Evolutionary conservation across 2,329 filamentous ascomycete species (phyloP).

Genomic region (Hypoxylon sp.): DNA sequence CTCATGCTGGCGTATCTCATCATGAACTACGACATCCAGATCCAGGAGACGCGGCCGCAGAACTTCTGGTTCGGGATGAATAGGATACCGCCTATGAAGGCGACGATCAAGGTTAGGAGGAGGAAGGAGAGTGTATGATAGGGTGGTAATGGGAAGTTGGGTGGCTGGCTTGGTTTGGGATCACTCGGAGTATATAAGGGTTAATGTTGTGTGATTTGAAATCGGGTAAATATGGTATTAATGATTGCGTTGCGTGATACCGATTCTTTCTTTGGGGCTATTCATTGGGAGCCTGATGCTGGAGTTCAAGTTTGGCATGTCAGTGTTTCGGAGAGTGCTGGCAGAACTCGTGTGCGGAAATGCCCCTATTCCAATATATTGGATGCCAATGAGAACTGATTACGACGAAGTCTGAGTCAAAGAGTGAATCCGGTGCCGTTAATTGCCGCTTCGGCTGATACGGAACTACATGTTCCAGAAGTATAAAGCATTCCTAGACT

Average conservation of each 20-base stretch:
- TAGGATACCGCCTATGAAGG: conserved; percentile 50
- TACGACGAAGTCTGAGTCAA: background rate
- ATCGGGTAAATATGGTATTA: too few relatives aligned
- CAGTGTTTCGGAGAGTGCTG: background rate
- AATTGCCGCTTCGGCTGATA: background rate
- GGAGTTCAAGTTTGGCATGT: background rate
- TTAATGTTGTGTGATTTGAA: background rate
- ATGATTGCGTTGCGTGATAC: background rate
- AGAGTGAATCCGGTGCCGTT: background rate
- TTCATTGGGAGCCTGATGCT: background rate
- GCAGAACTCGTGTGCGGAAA: background rate
- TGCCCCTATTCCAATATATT: background rate
- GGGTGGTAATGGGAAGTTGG: background rate
- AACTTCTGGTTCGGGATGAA: conserved; percentile 52
- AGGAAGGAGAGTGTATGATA: conserved; percentile 27
- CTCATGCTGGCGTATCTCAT: conserved; percentile 49
- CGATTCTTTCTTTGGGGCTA: background rate
- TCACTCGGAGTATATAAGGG: background rate
- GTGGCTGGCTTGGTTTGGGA: background rate
- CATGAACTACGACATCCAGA: conserved; percentile 47
- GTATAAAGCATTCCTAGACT: background rate
- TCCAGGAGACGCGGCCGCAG: conserved; percentile 47
- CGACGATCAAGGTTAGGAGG: conserved; percentile 48
- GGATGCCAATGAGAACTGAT: background rate
- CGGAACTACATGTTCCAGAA: background rate